Conservation (phyloP, 129 eudicot species). For the Arctium minus region DNA sequence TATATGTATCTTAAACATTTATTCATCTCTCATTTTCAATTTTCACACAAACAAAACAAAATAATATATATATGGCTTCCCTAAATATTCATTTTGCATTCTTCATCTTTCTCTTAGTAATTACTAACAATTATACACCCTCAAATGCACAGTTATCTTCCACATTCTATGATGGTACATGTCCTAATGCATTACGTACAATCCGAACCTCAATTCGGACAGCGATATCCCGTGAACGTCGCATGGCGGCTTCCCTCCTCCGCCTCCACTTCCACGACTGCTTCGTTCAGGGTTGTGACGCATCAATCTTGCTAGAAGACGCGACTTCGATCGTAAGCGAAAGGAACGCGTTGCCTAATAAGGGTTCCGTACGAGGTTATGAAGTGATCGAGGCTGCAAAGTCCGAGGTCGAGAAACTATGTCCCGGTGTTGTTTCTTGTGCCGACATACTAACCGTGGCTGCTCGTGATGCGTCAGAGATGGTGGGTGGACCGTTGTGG, state of each 20-base stretch:
- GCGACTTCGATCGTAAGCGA: slow-evolving; percentile 17
- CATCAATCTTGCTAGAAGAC: slow-evolving; percentile 55
- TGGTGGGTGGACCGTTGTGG: slow-evolving; percentile 79
- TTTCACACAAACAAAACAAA: neutral
- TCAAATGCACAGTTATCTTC: slow-evolving; percentile 26
- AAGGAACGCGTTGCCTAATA: slow-evolving; percentile 27
- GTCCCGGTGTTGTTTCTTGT: slow-evolving; percentile 67
- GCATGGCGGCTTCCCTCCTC: slow-evolving; percentile 35
- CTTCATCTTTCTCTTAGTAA: slow-evolving; percentile 2
- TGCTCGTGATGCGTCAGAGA: slow-evolving; percentile 62
- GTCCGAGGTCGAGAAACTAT: slow-evolving; percentile 43
- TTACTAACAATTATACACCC: slow-evolving; percentile 13
- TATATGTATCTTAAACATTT: neutral
- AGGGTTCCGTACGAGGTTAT: slow-evolving; percentile 44
- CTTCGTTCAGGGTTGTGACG: slow-evolving; percentile 72
- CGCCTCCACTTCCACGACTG: slow-evolving; percentile 37
- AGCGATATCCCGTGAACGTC: slow-evolving; percentile 31
- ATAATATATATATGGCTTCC: slow-evolving; percentile 11
- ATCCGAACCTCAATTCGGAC: slow-evolving; percentile 32
- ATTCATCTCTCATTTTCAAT: neutral
- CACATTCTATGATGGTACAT: slow-evolving; percentile 24
- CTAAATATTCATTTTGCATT: neutral
- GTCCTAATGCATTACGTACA: slow-evolving; percentile 22
- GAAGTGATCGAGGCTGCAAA: slow-evolving; percentile 44
- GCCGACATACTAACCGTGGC: slow-evolving; percentile 64